Base-by-base conservation (phyloP, 2,329 filamentous ascomycete species). In the Lecanicillium sp. region DNA sequence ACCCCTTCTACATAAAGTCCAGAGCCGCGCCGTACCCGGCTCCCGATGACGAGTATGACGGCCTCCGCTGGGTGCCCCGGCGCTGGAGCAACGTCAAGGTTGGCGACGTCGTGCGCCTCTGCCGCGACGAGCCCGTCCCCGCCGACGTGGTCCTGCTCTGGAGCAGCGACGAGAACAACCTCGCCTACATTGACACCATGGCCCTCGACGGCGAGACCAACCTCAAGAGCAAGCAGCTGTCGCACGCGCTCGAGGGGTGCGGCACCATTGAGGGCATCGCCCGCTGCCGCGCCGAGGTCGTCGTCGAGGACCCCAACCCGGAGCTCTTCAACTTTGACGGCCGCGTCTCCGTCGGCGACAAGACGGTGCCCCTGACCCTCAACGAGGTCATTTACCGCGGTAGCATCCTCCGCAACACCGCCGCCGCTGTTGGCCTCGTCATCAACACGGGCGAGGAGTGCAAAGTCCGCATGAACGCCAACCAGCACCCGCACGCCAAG, bases 381-480 rank as follows among this genome's bases (percentile, higher is more conserved):
- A 83, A 78, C 41, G 85, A 95, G 50, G 79, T 96, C 37, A 68
- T 95, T 5, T 94, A 94, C 57, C 81, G 89, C 34, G 89, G 89
- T 29, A 92, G 87, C 51, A 76, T 89, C 4, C 58, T 96, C 40
- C 75, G 89, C 37, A 96, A 96, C 54, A 95, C 88, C 0, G 68
- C 71, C 5, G 69, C 71, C 44, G 82, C 79, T 4, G 67, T 87
- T 33, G 88, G 87, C 2, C 45, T 95, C 52, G 84, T 94, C 22
- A 81, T 95, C 48, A 95, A 96, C 60, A 88, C 84, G 0, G 86
- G 86, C 25, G 86, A 94, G 57, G 87, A 94, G 58, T 94, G 85
- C 64, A 94, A 92, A 58, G 89, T 94, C 42, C 83, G 87, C 33
- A 88, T 92, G 84, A 94, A 94, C 53, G 83, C 87, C 36, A 94